Evolutionary conservation across 2,329 filamentous ascomycete genomes (phyloP), one percentile per base, ranked within the genome.

Genomic region (Mariannaea sp.): DNA sequence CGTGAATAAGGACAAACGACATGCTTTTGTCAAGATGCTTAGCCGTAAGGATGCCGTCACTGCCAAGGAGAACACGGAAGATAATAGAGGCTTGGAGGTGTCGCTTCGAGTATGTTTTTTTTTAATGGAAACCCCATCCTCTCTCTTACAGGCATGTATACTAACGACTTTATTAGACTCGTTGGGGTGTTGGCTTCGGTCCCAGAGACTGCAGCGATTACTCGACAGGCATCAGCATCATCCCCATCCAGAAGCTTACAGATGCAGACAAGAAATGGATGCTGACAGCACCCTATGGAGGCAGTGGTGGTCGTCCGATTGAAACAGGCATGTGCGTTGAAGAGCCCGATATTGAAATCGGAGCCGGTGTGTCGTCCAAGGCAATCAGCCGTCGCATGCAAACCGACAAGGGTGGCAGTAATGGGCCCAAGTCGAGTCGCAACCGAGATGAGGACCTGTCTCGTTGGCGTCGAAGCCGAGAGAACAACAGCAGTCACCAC

Each of bases 21-120:
- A 99, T 73, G 94, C 94, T 5, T 99, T 99, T 71, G 93, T 99
- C 67, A 99, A 99, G 76, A 99, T 99, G 94, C 83, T 94, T 62
- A 94, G 85, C 59, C 90, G 95, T 30, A 81, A 85, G 57, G 91
- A 96, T 72, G 93, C 94, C 12, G 82, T 96, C 54, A 78, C 72
- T 57, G 94, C 94, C 44, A 95, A 95, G 70, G 84, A 88, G 30
- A 90, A 86, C 45, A 96, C 97, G 86, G 92, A 97, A 71, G 86
- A 85, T 46, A 84, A 85, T 56, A 85, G 88, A 59, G 82, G 86
- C 54, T 80, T 87, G 5, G 88, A 90, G 44, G 82, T 89, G 64
- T 84, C 90, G 60, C 83, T 91, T 48, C 82, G 88, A 64, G 86
- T 89, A 80, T 76, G 85, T 76, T 16, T 10, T 39, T 22, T 3